These are phyloP conservation scores for Schwanniomyces polymorphus DNA, from an alignment of 805 yeast genomes.

Conservation along the genomic window DNA sequence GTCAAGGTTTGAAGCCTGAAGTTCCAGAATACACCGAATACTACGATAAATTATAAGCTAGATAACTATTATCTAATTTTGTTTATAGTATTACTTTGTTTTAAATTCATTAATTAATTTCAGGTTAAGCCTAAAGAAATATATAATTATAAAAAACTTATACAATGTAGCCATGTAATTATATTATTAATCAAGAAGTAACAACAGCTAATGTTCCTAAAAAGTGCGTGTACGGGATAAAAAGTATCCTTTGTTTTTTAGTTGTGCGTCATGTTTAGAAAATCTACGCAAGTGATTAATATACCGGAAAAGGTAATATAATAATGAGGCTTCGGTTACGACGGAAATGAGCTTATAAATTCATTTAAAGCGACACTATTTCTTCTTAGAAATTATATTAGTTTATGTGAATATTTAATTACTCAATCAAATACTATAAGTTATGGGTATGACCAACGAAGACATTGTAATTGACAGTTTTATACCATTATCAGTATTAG, in stretches of 20 bases:
- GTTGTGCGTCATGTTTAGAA: not conserved
- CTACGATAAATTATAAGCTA: slow-evolving; percentile 80
- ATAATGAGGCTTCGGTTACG: not conserved
- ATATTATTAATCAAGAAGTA: too few species aligned
- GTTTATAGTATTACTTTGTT: slow-evolving; percentile 5
- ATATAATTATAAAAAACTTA: not conserved
- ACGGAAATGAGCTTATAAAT: not conserved
- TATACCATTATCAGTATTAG: not conserved
- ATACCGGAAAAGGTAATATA: not conserved
- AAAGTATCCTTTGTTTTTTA: too few species aligned
- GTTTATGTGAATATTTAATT: not conserved
- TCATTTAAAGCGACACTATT: not conserved
- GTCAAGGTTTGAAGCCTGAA: slow-evolving; percentile 94
- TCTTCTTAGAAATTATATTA: not conserved
- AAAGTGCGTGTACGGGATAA: too few species aligned
- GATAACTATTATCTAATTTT: slow-evolving; percentile 1
- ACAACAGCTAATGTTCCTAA: too few species aligned
- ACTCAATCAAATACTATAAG: not conserved
- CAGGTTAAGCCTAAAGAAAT: slow-evolving; percentile 3
- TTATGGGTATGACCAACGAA: not conserved
- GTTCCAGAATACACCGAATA: slow-evolving; percentile 99
- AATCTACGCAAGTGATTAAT: not conserved
- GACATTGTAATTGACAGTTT: not conserved
- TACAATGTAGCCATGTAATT: not conserved
- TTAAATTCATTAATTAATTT: slow-evolving; percentile 5